phyloP scores from a whole-genome alignment of 2,329 filamentous ascomycete genomes.

The Keithomyces neogunnii region DNA sequence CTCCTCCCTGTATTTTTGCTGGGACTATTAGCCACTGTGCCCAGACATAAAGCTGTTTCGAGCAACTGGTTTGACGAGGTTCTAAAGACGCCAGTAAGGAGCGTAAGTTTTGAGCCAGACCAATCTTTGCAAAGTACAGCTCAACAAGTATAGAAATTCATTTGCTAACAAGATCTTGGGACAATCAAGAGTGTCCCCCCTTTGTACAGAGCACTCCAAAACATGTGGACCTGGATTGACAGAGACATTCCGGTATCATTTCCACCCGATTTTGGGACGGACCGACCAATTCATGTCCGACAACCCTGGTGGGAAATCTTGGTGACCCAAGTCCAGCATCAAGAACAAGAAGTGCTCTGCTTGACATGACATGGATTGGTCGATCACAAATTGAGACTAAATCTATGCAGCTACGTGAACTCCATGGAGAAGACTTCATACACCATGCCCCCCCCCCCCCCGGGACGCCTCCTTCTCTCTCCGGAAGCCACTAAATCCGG shows the following conservation, averaged over 20 bases:
- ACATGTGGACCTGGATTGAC: constrained; percentile 28
- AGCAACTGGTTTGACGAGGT: constrained; percentile 28
- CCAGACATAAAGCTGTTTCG: constrained; percentile 20
- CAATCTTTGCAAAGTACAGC: constrained; percentile 8
- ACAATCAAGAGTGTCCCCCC: constrained; percentile 29
- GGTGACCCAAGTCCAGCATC: constrained; percentile 21
- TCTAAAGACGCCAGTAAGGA: constrained; percentile 27
- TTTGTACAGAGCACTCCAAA: constrained; percentile 22
- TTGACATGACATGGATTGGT: constrained; percentile 21
- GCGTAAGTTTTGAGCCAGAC: constrained; percentile 22
- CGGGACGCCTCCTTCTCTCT: not conserved
- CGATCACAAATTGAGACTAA: not conserved
- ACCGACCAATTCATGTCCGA: constrained; percentile 19
- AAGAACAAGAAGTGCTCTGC: constrained; percentile 27
- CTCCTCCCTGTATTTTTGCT: constrained; percentile 33
- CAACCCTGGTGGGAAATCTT: constrained; percentile 32
- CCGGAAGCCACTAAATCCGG: not conserved
- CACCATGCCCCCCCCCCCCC: not conserved
- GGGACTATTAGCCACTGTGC: constrained; percentile 24
- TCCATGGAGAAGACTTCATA: not conserved
- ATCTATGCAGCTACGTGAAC: not conserved
- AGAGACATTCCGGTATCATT: constrained; percentile 14
- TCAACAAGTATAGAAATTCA: constrained; percentile 6
- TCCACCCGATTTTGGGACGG: constrained; percentile 8
- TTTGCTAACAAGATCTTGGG: not conserved